Base-by-base conservation (phyloP, 805 yeast species). In the Diddensiella santjacobensis region DNA sequence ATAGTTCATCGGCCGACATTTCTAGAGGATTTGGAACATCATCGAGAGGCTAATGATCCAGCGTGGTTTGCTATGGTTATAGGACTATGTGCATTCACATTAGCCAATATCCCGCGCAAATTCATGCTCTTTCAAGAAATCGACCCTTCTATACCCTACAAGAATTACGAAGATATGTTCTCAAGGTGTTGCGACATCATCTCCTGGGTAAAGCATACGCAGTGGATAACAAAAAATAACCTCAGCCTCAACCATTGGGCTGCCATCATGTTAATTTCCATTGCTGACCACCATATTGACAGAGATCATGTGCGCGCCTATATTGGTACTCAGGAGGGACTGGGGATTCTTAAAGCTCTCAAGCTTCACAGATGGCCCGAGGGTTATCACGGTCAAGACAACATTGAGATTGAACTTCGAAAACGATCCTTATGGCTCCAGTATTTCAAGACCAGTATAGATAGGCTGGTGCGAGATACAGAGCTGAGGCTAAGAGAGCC, bases 1-100 rank as follows among this genome's bases (percentile, higher is more conserved):
- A 11, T 51, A 5, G 45, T 51, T 8, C 55, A 51, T 39, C 40
- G 52, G 24, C 55, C 55, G n/a, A 41, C 52, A 3, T 51, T 51
- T 38, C 36, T 49, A 3, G 29, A 22, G 15, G 55, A 51, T 23
- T 38, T 51, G 17, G 38, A 48, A 6, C 22, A 40, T 18, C 42
- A 42, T 22, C 42, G 55, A 2, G 55, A 51, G 22, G 38, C 37
- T 5, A 33, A 48, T 8, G 55, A 51, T 26, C 52, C 49, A 1
- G 41, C 39, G 5, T 51, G 51, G 33, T 45, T 48, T 29, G 40
- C 50, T 4, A 22, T 51, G 23, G 39, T 50, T 5, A 42, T 50
- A 13, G 19, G 38, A 8, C 13, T 50, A 23, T 46, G 50, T 17
- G 52, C 47, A 13, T 38, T 51, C 22, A 47, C 45, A 20, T 26